These are phyloP conservation scores for Pluteus cervinus DNA, from an alignment of 768 basidiomycete species.

Conservation along the genomic window DNA sequence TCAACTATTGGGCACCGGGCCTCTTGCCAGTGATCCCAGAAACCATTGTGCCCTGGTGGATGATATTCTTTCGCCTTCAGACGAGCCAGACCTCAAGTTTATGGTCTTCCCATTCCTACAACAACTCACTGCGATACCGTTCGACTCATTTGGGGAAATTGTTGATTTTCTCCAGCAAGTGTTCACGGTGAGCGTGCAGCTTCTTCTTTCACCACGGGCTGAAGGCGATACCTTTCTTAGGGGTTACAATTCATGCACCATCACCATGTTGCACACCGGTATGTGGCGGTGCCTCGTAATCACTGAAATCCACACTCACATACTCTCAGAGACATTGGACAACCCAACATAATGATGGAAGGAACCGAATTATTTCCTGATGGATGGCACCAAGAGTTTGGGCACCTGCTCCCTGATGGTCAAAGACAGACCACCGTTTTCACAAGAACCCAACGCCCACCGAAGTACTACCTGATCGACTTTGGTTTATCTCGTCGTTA, in stretches of 20 bases:
- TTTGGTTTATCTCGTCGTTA: slow-evolving; percentile 23
- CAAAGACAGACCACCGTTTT: slow-evolving; percentile 4
- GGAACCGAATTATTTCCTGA: slow-evolving; percentile 12
- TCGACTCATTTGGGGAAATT: slow-evolving; percentile 25
- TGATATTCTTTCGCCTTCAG: slow-evolving; percentile 14
- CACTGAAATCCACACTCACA: neutral
- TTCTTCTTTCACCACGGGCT: neutral
- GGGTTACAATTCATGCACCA: slow-evolving; percentile 29
- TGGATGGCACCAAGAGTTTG: slow-evolving; percentile 16
- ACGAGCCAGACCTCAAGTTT: slow-evolving; percentile 11
- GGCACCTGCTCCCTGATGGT: slow-evolving; percentile 11
- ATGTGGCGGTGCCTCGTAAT: neutral
- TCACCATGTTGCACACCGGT: slow-evolving; percentile 25
- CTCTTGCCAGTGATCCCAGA: slow-evolving; percentile 11
- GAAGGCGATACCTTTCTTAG: slow-evolving; percentile 9
- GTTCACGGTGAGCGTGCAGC: slow-evolving; percentile 13
- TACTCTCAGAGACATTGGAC: slow-evolving; percentile 20
- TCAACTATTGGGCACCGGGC: slow-evolving; percentile 13
- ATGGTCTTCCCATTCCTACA: slow-evolving; percentile 25
- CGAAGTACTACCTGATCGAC: slow-evolving; percentile 25
- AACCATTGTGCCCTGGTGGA: slow-evolving; percentile 32
- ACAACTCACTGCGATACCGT: slow-evolving; percentile 11
- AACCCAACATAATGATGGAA: slow-evolving; percentile 25
- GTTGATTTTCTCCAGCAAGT: slow-evolving; percentile 23
- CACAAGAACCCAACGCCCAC: slow-evolving; percentile 15